Percentiles rank a stretch among this genome's conserved stretches.
phyloP scores from a whole-genome alignment of 2,329 filamentous ascomycete genomes.

The Onygena corvina region DNA sequence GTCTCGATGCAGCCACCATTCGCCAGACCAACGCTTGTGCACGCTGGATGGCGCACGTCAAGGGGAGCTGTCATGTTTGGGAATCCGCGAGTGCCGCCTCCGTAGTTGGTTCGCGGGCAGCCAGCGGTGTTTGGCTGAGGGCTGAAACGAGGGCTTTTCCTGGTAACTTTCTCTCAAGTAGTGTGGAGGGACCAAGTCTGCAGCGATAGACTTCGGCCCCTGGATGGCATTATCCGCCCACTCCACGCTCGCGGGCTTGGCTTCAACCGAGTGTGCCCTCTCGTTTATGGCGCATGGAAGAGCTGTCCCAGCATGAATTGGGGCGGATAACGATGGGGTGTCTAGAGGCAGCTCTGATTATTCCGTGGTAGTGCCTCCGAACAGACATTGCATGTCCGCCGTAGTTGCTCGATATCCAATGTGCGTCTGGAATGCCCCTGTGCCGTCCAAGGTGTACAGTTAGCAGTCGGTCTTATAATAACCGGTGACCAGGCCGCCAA shows the following conservation, averaged over 20 bases:
- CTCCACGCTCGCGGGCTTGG: background rate
- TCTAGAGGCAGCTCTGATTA: too few relatives aligned
- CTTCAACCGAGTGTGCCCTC: background rate
- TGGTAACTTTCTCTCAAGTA: too few relatives aligned
- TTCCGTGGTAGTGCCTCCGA: too few relatives aligned
- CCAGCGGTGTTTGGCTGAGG: background rate
- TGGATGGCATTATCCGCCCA: background rate
- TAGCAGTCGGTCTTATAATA: too few relatives aligned
- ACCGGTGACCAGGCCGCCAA: too few relatives aligned
- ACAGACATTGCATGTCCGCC: too few relatives aligned
- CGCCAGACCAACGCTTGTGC: background rate
- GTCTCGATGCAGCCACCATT: background rate
- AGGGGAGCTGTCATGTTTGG: constrained; percentile 11
- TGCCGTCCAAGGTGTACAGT: too few relatives aligned
- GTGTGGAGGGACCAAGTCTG: background rate
- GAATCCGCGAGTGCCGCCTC: background rate
- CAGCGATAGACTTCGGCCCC: background rate
- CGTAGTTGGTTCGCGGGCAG: background rate
- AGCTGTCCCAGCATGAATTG: too few relatives aligned
- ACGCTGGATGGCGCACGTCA: constrained; percentile 18
- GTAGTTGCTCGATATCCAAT: too few relatives aligned
- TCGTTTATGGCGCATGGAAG: background rate
- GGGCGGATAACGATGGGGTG: too few relatives aligned
- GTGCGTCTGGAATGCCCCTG: too few relatives aligned
- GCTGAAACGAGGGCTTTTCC: background rate